Conservation (phyloP, 2,329 filamentous ascomycete species). For the Xylariaceae sp. region DNA sequence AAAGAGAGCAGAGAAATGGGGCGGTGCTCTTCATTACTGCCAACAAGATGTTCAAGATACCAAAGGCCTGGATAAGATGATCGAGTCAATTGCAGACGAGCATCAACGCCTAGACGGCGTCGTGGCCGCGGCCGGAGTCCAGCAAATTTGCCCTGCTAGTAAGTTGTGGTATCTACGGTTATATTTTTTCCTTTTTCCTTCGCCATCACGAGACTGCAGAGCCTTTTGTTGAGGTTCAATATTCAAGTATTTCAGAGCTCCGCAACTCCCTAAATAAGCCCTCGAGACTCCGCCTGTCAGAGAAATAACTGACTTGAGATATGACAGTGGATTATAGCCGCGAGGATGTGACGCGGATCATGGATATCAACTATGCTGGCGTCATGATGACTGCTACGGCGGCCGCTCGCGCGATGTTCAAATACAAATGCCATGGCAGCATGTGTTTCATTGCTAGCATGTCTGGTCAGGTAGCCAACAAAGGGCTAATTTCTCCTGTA, state of each 20-base stretch:
- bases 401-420: slow-evolving; percentile 68
- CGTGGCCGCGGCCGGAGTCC: slow-evolving; percentile 72
- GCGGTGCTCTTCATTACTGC: slow-evolving; percentile 69
- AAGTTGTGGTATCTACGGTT: neutral
- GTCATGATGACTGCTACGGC: slow-evolving; percentile 75
- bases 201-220: neutral
- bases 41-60: slow-evolving; percentile 73
- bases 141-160: slow-evolving; percentile 65
- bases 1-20: slow-evolving; percentile 65
- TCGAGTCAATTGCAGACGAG: slow-evolving; percentile 65
- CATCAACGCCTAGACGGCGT: slow-evolving; percentile 68
- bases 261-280: neutral
- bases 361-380: slow-evolving; percentile 74
- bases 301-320: slow-evolving; percentile 3
- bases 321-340: slow-evolving; percentile 70
- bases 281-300: neutral
- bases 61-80: slow-evolving; percentile 60
- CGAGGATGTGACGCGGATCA: slow-evolving; percentile 63
- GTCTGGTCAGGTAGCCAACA: slow-evolving; percentile 57
- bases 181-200: neutral
- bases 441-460: slow-evolving; percentile 66
- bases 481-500: slow-evolving; percentile 68
- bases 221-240: no score
- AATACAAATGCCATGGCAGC: slow-evolving; percentile 58
- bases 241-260: neutral